Evolutionary conservation across 169 alveolate genomes (phyloP), one percentile per base, ranked within the genome.

Genomic region (Eimeria falciformis): DNA sequence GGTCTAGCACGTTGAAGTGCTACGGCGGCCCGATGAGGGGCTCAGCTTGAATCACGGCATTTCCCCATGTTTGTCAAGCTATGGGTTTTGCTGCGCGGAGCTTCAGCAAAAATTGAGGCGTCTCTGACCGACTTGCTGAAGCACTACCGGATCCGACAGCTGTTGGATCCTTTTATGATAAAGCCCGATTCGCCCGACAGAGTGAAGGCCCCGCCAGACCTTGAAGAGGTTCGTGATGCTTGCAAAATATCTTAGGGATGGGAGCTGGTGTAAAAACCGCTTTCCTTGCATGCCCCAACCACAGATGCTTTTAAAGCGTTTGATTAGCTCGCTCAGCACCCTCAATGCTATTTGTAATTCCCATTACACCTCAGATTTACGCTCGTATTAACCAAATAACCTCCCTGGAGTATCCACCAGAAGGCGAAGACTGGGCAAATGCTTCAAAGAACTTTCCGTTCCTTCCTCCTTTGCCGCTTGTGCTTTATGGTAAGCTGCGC

Each of bases 391-490:
- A 87, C 62, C 86, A 87, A 53, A 47, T 75, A 23, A 71, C 43
- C 9, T 71, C 92, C 21, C 66, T 87, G 11, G 86, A 71, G 21
- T 75, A 27, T 29, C 86, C 92, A 7, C 92, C 92, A 18, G 86
- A 87, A 21, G 86, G 85, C 50, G 75, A 77, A 21, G 73, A 77
- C n/a, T 53, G 78, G 75, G 79, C 37, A 21, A 56, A 69, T 9
- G 82, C 55, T 53, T 29, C 92, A 21, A 46, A 69, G 62, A 21
- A 11, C 29, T 87, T 87, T 5, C 92, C 92, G 2, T 87, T 87
- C 43, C 92, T 87, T 1, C 92, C 92, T 25, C 86, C 92, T 0
- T 86, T 87, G n/a, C 92, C 92, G 1, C 43, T 56, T 27, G 86
- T 87, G 11, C 71, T 87, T 55, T 87, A 69, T 50, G 92, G 92